These are phyloP conservation scores for Oldenlandia corymbosa DNA, from an alignment of 257 asterid species.

Conservation along the genomic window DNA sequence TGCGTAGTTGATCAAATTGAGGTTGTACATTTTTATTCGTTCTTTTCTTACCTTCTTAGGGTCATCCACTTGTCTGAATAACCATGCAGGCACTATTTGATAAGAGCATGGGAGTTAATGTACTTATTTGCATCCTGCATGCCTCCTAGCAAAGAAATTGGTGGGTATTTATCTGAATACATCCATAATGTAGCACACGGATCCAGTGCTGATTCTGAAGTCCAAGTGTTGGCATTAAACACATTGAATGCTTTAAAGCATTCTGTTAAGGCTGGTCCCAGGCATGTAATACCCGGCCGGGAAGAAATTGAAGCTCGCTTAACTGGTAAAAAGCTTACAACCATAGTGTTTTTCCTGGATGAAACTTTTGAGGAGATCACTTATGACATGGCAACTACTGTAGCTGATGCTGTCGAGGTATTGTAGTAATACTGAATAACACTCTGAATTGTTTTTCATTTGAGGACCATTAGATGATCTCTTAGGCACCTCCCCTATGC, in stretches of 20 bases:
- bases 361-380: conserved; percentile 98
- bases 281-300: conserved; percentile 80
- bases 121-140: conserved; percentile 89
- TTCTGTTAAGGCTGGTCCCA: conserved; percentile 92
- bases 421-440: background rate
- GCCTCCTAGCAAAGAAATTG: conserved; percentile 98
- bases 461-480: background rate
- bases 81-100: conserved; percentile 49
- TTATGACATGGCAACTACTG: conserved; percentile 94
- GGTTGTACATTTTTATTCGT: conserved; percentile 7
- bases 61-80: conserved; percentile 12
- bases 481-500: background rate
- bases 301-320: conserved; percentile 96
- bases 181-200: conserved; percentile 72
- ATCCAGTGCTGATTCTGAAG: conserved; percentile 62
- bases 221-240: conserved; percentile 75
- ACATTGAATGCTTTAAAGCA: conserved; percentile 81
- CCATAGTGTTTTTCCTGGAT: conserved; percentile 92
- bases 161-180: conserved; percentile 81
- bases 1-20: background rate
- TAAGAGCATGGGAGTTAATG: conserved; percentile 97
- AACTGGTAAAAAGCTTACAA: conserved; percentile 90
- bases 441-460: background rate
- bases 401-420: conserved; percentile 97
- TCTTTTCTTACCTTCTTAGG: background rate